Evolutionary conservation across 352 stramenopile genomes (phyloP).

Genomic region (Pythium angustatum): DNA sequence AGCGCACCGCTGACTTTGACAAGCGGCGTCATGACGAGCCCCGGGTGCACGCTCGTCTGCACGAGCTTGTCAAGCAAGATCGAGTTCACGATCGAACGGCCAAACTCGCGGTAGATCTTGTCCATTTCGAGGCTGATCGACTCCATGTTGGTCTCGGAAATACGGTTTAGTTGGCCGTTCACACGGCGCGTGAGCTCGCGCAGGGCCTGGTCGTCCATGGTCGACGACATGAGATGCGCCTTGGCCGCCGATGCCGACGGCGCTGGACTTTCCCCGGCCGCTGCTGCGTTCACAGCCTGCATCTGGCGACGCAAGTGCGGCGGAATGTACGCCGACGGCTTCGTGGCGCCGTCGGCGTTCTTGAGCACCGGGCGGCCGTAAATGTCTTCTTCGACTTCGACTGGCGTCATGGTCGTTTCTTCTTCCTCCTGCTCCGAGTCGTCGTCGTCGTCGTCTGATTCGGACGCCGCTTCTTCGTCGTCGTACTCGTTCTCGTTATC

Average conservation of each 20-base stretch:
- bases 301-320: conserved; percentile 81
- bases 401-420: conserved; percentile 25
- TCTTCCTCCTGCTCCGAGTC: conserved; percentile 29
- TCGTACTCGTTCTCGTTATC: conserved; percentile 24
- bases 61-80: conserved; percentile 73
- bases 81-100: conserved; percentile 71
- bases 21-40: conserved; percentile 76
- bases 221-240: conserved; percentile 33
- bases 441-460: conserved; percentile 6
- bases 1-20: conserved; percentile 74
- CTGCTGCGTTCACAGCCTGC: conserved; percentile 34
- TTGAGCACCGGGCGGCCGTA: conserved; percentile 80
- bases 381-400: conserved; percentile 78
- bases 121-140: conserved; percentile 80
- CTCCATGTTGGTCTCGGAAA: conserved; percentile 92
- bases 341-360: conserved; percentile 36
- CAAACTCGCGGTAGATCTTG: conserved; percentile 73
- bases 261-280: no score
- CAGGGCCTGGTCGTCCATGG: conserved; percentile 74
- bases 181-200: conserved; percentile 72
- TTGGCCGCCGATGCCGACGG: no score
- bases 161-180: conserved; percentile 90
- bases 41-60: conserved; percentile 59
- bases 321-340: conserved; percentile 78
- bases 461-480: conserved; percentile 22